Percentiles rank a stretch among this genome's conserved stretches.
phyloP scores from a whole-genome alignment of 345 rosid genomes.

The Euphorbia pulcherrima region DNA sequence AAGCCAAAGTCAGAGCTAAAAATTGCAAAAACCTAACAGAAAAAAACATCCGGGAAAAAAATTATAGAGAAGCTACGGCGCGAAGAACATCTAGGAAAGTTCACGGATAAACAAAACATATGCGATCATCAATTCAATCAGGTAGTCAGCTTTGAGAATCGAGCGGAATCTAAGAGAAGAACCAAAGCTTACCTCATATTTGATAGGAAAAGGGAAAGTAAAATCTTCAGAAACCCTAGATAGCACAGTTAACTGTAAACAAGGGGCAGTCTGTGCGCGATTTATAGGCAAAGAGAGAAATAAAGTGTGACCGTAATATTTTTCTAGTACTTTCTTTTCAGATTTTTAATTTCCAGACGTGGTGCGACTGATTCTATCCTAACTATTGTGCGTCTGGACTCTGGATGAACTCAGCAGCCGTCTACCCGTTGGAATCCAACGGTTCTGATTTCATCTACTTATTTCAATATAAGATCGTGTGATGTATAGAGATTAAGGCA shows the following conservation, averaged over 20 bases:
- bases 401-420: no score
- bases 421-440: background rate
- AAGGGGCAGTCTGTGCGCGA: background rate
- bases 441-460: background rate
- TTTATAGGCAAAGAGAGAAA: slow-evolving; percentile 2
- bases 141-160: background rate
- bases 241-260: background rate
- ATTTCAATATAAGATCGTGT: background rate
- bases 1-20: background rate
- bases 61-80: background rate
- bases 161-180: background rate
- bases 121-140: slow-evolving; percentile 10
- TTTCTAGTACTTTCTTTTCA: slow-evolving; percentile 7
- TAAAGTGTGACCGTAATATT: background rate
- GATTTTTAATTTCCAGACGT: background rate
- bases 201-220: slow-evolving; percentile 17
- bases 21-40: background rate
- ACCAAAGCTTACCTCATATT: slow-evolving; percentile 35
- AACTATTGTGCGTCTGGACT: background rate
- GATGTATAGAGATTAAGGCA: background rate
- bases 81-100: background rate
- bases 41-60: background rate
- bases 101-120: background rate
- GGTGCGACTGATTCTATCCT: background rate
- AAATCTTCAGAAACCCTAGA: slow-evolving; percentile 33